phyloP scores from a whole-genome alignment of 352 stramenopile species.

The Blastocystis sp. region DNA sequence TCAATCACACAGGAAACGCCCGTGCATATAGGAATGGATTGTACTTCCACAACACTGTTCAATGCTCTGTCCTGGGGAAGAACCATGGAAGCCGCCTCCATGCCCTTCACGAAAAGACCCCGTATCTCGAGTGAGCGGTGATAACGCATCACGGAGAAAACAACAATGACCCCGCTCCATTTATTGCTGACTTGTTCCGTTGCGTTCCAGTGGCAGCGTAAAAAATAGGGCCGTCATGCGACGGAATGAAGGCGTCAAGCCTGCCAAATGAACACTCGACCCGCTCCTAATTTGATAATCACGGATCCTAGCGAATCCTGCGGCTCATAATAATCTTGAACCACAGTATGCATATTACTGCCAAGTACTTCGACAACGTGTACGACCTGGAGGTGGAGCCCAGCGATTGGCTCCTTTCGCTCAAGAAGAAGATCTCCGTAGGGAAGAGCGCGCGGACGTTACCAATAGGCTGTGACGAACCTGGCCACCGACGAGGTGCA shows the following conservation, averaged over 20 bases:
- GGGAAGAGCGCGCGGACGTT: background rate
- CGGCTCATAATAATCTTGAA: background rate
- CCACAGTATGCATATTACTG: conserved; percentile 64
- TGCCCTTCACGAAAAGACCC: too few species aligned
- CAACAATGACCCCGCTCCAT: too few species aligned
- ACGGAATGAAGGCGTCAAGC: background rate
- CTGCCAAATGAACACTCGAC: background rate
- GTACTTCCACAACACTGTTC: too few species aligned
- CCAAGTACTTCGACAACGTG: conserved; percentile 67
- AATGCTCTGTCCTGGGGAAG: too few species aligned
- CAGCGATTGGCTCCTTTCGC: conserved; percentile 34
- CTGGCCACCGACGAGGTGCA: conserved; percentile 49
- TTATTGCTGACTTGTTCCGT: background rate
- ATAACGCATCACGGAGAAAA: too few species aligned
- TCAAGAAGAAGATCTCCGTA: conserved; percentile 67
- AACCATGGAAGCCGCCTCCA: too few species aligned
- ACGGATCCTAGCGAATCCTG: background rate
- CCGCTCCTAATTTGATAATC: background rate
- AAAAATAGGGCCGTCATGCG: background rate
- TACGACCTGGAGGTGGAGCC: conserved; percentile 63
- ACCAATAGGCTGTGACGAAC: conserved; percentile 29
- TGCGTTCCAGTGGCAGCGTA: conserved; percentile 5
- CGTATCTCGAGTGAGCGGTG: too few species aligned
- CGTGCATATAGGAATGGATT: too few species aligned
- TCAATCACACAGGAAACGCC: too few species aligned